Evolutionary conservation across 1,284 basidiomycete genomes (phyloP).

Genomic region (Rugiboletus extremiorientalis): DNA sequence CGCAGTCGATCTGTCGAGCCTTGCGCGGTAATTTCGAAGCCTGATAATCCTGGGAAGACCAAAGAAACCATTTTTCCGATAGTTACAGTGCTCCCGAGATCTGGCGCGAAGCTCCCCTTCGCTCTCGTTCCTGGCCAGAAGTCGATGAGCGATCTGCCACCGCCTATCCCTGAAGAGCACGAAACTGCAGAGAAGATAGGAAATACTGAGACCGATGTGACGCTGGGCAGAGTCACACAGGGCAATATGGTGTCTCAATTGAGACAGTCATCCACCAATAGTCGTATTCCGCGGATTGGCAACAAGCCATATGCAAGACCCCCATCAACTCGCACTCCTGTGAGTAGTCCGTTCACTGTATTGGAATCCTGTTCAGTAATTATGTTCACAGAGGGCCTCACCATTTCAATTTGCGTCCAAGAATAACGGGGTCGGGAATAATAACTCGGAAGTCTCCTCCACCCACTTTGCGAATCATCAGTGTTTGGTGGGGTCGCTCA

Average conservation of each 20-base stretch:
- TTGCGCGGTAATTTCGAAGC: slow-evolving; percentile 6
- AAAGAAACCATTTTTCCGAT: slow-evolving; percentile 25
- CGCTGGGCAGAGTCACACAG: slow-evolving; percentile 2
- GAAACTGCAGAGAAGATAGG: slow-evolving; percentile 9
- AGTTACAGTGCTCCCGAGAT: slow-evolving; percentile 15
- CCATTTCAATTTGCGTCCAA: slow-evolving; percentile 10
- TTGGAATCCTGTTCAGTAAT: slow-evolving; percentile 3
- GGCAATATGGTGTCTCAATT: slow-evolving; percentile 44
- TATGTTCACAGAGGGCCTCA: slow-evolving; percentile 6
- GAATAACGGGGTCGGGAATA: slow-evolving; percentile 23
- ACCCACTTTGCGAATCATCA: slow-evolving; percentile 13
- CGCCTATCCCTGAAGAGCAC: slow-evolving; percentile 34
- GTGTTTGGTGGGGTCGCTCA: slow-evolving; percentile 28
- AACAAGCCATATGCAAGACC: slow-evolving; percentile 63
- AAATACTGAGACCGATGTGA: neutral
- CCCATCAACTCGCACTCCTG: slow-evolving; percentile 10
- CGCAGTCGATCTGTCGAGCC: slow-evolving; percentile 36
- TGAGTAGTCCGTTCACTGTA: slow-evolving; percentile 14
- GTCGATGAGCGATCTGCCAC: slow-evolving; percentile 18
- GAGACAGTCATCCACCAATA: slow-evolving; percentile 52
- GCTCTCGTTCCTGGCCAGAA: slow-evolving; percentile 37
- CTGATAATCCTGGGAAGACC: slow-evolving; percentile 9
- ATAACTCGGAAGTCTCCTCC: slow-evolving; percentile 27
- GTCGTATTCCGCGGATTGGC: slow-evolving; percentile 68
- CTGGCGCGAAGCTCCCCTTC: slow-evolving; percentile 42